phyloP scores from a whole-genome alignment of 2,329 filamentous ascomycete species.

The Cladosporium sp. region DNA sequence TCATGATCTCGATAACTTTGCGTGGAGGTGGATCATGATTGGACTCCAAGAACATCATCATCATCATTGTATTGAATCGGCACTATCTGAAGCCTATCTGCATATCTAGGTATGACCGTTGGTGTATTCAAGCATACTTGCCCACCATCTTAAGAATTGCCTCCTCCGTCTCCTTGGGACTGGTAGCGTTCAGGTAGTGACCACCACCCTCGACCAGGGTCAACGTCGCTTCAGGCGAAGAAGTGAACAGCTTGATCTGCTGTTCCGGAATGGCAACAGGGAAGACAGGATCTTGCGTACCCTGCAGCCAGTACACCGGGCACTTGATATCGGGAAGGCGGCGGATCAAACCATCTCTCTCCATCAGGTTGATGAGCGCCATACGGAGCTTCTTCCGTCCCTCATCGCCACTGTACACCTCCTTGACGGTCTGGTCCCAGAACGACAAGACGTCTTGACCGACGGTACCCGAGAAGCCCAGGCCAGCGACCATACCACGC shows the following conservation, averaged over 20 bases:
- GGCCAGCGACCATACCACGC: constrained; percentile 13
- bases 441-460: constrained; percentile 39
- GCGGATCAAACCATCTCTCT: constrained; percentile 48
- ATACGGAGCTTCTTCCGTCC: constrained; percentile 48
- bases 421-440: constrained; percentile 45
- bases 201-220: constrained; percentile 46
- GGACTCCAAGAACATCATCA: no score
- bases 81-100: no score
- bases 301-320: constrained; percentile 52
- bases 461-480: constrained; percentile 44
- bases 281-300: constrained; percentile 43
- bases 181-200: constrained; percentile 50
- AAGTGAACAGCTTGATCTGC: constrained; percentile 49
- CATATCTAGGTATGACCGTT: not conserved
- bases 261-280: constrained; percentile 42
- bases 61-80: no score
- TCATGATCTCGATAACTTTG: no score
- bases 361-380: constrained; percentile 49
- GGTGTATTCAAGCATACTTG: constrained; percentile 23
- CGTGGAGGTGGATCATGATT: no score
- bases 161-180: constrained; percentile 45
- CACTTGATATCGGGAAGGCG: constrained; percentile 48
- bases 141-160: constrained; percentile 33
- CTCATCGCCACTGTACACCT: constrained; percentile 50
- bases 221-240: constrained; percentile 44